Base-by-base conservation (phyloP, 768 basidiomycete species). In the Lepiota brunneoincarnata region DNA sequence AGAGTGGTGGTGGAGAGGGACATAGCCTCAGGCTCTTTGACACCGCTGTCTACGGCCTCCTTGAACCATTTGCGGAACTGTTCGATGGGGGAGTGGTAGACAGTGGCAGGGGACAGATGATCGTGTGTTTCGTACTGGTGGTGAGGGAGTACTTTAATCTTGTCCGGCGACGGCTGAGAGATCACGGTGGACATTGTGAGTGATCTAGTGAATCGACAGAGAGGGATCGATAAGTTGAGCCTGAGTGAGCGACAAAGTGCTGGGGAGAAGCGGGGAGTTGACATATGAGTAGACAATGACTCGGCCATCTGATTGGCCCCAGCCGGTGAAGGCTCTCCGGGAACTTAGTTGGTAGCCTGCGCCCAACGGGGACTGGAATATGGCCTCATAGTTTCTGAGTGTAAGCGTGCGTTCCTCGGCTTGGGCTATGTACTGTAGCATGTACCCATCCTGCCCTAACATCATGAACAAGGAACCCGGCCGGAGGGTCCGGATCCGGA, bases 1-100 rank as follows among this genome's bases (percentile, higher is more conserved):
- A 79, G 65, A 1, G 89, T 83, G 9, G 83, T 81, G 48, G 92
- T 93, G 46, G 88, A 86, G 49, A 94, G 70, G 3, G 85, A 77
- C 85, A 97, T 89, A 6, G 89, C 86, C 67, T 98, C 96, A n/a
- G 95, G 93, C 69, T 97, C 93, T 42, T 72, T 67, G 5, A 95
- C 59, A n/a, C 73, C 75, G 18, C 68, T 63, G 42, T 75, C 75
- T 46, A 77, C 69, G 18, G 82, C 83, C 38, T 84, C 76, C 46
- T 82, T 81, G 73, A 98, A 91, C 96, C 96, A 98, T 26, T 69
- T 61, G 49, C 84, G 83, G 72, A 98, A 98, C 64, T 95, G 93
- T 47, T 81, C 81, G 49, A 98, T 74, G 0, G 96, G 96, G 53
- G 81, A 81, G 2, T 82, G 72, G 28, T 70, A 62, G 59, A 92